Conservation (phyloP, 2,329 filamentous ascomycete species). For the Xylariaceae sp. region DNA sequence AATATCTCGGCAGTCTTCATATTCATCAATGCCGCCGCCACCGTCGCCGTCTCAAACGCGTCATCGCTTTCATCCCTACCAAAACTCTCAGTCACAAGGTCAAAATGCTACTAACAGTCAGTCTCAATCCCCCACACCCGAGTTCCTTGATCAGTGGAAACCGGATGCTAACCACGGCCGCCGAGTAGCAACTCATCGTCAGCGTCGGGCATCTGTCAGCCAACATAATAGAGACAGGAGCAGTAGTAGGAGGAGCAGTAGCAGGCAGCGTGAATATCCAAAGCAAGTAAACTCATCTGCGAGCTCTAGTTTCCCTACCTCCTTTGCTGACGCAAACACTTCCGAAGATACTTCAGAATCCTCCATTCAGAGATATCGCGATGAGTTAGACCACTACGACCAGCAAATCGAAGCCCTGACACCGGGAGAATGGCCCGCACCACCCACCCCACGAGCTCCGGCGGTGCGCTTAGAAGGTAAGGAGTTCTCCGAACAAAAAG, state of each 20-base stretch:
- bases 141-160: slow-evolving; percentile 8
- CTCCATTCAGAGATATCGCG: background rate
- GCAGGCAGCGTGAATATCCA: too few species aligned
- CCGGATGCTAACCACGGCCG: slow-evolving; percentile 8
- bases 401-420: slow-evolving; percentile 1
- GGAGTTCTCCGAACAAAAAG: slow-evolving; percentile 8
- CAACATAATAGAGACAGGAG: background rate
- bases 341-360: background rate
- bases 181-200: slow-evolving; percentile 11
- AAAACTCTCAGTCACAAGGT: too few species aligned
- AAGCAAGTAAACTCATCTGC: background rate
- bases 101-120: too few species aligned
- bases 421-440: slow-evolving; percentile 6
- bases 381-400: slow-evolving; percentile 11
- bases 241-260: background rate
- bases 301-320: background rate
- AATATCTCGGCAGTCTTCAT: too few species aligned
- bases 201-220: slow-evolving; percentile 9
- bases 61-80: too few species aligned
- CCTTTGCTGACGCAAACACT: background rate
- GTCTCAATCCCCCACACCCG: too few species aligned
- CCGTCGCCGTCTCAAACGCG: too few species aligned
- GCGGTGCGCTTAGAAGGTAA: slow-evolving; percentile 3
- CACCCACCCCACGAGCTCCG: background rate
- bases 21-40: too few species aligned